Percentiles rank a stretch among this genome's conserved stretches.
phyloP scores from a whole-genome alignment of 2,329 filamentous ascomycete species.

The Penicillium sp. region DNA sequence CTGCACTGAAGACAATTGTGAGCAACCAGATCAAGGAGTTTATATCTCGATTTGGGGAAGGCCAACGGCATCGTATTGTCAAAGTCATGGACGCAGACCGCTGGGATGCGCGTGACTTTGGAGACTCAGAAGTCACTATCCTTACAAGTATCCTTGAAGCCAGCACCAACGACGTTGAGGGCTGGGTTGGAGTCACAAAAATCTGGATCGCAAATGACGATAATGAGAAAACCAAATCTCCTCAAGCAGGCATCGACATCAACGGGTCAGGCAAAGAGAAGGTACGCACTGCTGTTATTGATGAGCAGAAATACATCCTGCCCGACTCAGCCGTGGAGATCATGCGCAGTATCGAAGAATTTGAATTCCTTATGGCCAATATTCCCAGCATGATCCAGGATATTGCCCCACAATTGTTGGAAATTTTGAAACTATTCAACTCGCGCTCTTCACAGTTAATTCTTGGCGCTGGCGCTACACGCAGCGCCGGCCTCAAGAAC shows the following conservation, averaged over 20 bases:
- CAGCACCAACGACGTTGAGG: constrained; percentile 57
- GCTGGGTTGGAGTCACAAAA: constrained; percentile 52
- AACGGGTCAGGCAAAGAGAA: constrained; percentile 58
- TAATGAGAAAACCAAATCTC: constrained; percentile 19
- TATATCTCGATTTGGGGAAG: constrained; percentile 57
- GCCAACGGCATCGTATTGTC: constrained; percentile 57
- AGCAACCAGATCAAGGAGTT: constrained; percentile 63
- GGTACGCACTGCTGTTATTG: constrained; percentile 70
- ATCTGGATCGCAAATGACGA: constrained; percentile 48
- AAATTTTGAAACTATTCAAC: constrained; percentile 91
- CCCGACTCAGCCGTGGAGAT: constrained; percentile 80
- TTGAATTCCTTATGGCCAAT: constrained; percentile 75
- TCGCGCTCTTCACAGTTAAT: constrained; percentile 95
- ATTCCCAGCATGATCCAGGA: constrained; percentile 89
- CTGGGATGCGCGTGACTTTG: constrained; percentile 65
- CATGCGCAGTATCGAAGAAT: constrained; percentile 75
- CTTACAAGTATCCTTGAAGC: constrained; percentile 56
- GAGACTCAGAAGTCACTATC: constrained; percentile 49
- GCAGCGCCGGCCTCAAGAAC: constrained; percentile 85
- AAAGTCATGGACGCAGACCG: constrained; percentile 60
- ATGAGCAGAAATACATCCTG: constrained; percentile 80
- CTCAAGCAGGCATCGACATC: constrained; percentile 37
- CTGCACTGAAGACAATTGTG: constrained; percentile 59
- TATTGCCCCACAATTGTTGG: constrained; percentile 72
- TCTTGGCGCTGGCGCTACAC: constrained; percentile 86